phyloP scores from a whole-genome alignment of 805 yeast species.

The Starmerella bacillaris region DNA sequence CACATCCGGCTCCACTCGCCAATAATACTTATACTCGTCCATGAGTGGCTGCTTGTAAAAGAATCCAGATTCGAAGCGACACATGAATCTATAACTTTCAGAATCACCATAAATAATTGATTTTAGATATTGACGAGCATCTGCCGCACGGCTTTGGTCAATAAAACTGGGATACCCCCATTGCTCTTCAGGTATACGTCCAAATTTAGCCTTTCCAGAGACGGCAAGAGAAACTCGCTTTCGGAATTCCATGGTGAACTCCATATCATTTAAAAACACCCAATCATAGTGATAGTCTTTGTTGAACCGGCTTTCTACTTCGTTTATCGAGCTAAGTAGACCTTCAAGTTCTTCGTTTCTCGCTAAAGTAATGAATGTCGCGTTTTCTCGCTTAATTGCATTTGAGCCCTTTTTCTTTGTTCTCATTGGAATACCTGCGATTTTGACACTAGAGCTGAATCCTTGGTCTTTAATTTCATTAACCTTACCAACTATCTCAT shows the following conservation, averaged over 20 bases:
- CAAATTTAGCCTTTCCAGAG: conserved; percentile 48
- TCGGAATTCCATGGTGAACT: conserved; percentile 41
- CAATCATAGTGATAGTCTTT: conserved; percentile 48
- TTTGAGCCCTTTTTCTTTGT: no score
- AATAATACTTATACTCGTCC: conserved; percentile 44
- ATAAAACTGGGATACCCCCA: conserved; percentile 58
- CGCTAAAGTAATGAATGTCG: conserved; percentile 46
- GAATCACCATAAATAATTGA: conserved; percentile 40
- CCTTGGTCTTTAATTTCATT: no score
- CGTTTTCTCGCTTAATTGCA: no score
- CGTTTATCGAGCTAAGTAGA: conserved; percentile 40
- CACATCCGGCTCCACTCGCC: conserved; percentile 65
- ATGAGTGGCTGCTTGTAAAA: conserved; percentile 45
- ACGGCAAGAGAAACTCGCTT: conserved; percentile 31
- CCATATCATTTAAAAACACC: conserved; percentile 58
- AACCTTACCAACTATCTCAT: no score
- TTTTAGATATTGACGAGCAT: conserved; percentile 30
- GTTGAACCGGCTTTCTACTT: conserved; percentile 53
- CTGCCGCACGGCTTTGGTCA: conserved; percentile 34
- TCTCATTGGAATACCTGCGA: no score
- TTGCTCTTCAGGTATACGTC: conserved; percentile 39
- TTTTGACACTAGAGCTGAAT: no score
- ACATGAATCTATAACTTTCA: conserved; percentile 58
- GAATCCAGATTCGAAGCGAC: conserved; percentile 62
- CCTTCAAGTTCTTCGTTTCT: conserved; percentile 45